A percentile compares a stretch with the other conserved stretches of the same genome.
Conservation (phyloP, 2,329 filamentous ascomycete species). For the Chrysoporthe puriensis region DNA sequence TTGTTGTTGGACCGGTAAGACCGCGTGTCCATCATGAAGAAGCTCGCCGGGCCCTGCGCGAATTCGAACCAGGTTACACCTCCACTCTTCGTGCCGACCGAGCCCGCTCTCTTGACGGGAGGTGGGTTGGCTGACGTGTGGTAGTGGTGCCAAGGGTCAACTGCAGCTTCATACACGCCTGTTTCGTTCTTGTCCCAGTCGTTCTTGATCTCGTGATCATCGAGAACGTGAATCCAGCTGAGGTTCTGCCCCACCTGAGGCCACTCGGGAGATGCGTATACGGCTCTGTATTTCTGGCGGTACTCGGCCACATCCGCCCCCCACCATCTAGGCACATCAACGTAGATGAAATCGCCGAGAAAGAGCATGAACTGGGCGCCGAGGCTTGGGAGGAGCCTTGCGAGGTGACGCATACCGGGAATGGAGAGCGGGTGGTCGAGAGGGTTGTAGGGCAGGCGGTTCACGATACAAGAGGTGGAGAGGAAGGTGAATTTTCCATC, state of each 20-base stretch:
- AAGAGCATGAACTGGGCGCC: slow-evolving; percentile 80
- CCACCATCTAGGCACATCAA: slow-evolving; percentile 83
- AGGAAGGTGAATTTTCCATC: slow-evolving; percentile 84
- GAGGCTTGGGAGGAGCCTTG: slow-evolving; percentile 71
- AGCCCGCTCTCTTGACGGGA: slow-evolving; percentile 54
- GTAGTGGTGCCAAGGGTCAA: slow-evolving; percentile 86
- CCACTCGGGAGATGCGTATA: slow-evolving; percentile 98
- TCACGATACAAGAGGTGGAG: slow-evolving; percentile 90
- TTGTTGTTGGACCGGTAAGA: slow-evolving; percentile 76
- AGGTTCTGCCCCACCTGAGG: slow-evolving; percentile 71
- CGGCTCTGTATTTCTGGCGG: slow-evolving; percentile 86
- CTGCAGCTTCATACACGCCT: slow-evolving; percentile 76
- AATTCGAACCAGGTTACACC: slow-evolving; percentile 88
- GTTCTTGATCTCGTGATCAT: slow-evolving; percentile 95
- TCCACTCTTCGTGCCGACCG: slow-evolving; percentile 44
- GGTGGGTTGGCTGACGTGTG: slow-evolving; percentile 87
- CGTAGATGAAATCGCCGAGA: slow-evolving; percentile 86
- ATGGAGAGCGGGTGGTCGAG: slow-evolving; percentile 82
- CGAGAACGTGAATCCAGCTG: slow-evolving; percentile 97
- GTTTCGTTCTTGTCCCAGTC: slow-evolving; percentile 87
- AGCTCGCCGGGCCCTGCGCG: slow-evolving; percentile 84
- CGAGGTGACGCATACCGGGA: slow-evolving; percentile 77
- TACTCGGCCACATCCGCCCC: slow-evolving; percentile 76
- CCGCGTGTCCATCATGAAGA: slow-evolving; percentile 93
- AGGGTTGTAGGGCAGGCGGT: slow-evolving; percentile 85